Conservation (phyloP, 2,329 filamentous ascomycete genomes). For the Phoma herbarum region DNA sequence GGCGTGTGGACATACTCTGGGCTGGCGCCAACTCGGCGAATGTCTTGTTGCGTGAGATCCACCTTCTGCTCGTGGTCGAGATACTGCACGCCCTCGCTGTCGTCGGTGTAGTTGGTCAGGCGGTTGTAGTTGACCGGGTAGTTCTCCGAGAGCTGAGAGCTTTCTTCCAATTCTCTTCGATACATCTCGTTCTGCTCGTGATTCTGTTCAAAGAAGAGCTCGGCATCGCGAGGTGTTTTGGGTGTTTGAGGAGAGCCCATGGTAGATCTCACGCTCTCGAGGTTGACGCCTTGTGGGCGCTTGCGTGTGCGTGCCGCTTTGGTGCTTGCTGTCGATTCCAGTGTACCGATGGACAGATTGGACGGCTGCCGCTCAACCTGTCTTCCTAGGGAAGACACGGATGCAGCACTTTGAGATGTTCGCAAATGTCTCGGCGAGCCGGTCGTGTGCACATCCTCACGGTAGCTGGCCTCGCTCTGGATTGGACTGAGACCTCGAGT, state of each 20-base stretch:
- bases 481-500: constrained; percentile 82
- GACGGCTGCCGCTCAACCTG: constrained; percentile 62
- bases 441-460: constrained; percentile 34
- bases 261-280: constrained; percentile 61
- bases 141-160: constrained; percentile 51
- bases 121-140: constrained; percentile 61
- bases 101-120: constrained; percentile 62
- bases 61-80: constrained; percentile 61
- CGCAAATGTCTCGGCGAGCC: constrained; percentile 57
- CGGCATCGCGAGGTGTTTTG: constrained; percentile 51
- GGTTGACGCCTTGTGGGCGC: constrained; percentile 62
- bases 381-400: constrained; percentile 70
- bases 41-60: constrained; percentile 69
- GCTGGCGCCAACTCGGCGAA: constrained; percentile 75
- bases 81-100: constrained; percentile 64
- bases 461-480: constrained; percentile 87
- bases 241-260: constrained; percentile 48
- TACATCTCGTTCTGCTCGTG: constrained; percentile 69
- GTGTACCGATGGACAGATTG: constrained; percentile 66
- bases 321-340: constrained; percentile 66
- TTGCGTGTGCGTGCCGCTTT: constrained; percentile 63
- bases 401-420: constrained; percentile 55
- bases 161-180: constrained; percentile 56
- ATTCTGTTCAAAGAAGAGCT: constrained; percentile 61
- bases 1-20: constrained; percentile 78